phyloP scores from a whole-genome alignment of 1,139 yeast genomes.

The Diutina pseudorugosa region DNA sequence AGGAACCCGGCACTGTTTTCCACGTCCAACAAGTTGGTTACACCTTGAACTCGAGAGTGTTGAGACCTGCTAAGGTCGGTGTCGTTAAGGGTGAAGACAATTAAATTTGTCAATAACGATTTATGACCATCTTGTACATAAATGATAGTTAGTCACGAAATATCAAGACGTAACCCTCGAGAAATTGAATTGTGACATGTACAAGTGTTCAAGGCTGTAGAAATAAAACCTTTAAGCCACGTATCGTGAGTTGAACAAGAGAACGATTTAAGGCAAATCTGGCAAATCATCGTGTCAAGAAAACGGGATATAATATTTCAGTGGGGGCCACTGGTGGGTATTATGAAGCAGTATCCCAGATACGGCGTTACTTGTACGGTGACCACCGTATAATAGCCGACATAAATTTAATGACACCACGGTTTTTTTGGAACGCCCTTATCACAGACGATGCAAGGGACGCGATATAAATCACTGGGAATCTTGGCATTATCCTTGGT shows the following conservation, averaged over 20 bases:
- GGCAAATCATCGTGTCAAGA: too few species aligned
- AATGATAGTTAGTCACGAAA: not conserved
- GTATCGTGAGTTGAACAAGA: too few species aligned
- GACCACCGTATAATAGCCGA: too few species aligned
- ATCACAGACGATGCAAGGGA: not conserved
- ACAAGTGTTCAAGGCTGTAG: too few species aligned
- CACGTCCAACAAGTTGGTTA: slow-evolving; percentile 89
- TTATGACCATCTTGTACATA: not conserved
- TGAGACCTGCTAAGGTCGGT: slow-evolving; percentile 96
- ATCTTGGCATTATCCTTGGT: not conserved
- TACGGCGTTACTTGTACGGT: too few species aligned
- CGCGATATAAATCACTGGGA: not conserved
- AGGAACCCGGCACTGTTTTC: slow-evolving; percentile 88
- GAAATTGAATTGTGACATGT: not conserved
- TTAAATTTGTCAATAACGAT: not conserved
- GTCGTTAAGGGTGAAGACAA: slow-evolving; percentile 47
- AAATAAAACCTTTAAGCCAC: too few species aligned
- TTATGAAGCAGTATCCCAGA: too few species aligned
- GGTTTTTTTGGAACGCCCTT: not conserved
- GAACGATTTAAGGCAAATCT: too few species aligned
- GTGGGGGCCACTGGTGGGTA: too few species aligned
- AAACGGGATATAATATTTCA: too few species aligned
- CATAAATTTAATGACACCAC: too few species aligned
- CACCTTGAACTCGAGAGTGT: slow-evolving; percentile 73
- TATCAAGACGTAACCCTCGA: not conserved